phyloP scores from a whole-genome alignment of 2,329 filamentous ascomycete species.

The Fusarium sp. region DNA sequence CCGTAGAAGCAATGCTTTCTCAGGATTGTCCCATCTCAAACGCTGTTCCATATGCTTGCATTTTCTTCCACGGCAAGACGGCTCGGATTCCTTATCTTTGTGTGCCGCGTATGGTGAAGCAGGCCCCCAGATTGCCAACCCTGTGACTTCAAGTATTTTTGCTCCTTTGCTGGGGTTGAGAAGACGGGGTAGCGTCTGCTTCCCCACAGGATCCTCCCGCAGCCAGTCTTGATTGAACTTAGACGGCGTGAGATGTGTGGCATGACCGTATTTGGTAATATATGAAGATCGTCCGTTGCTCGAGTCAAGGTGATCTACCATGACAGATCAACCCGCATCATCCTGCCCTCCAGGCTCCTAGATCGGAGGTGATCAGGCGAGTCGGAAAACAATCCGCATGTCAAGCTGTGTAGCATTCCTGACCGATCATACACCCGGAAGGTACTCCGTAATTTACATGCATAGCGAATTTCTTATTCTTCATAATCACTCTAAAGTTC shows the following conservation, averaged over 20 bases:
- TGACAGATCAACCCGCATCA: constrained; percentile 26
- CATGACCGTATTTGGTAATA: constrained; percentile 22
- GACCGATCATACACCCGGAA: not conserved
- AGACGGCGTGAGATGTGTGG: constrained; percentile 14
- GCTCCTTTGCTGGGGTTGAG: constrained; percentile 34
- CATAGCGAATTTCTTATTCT: constrained; percentile 9
- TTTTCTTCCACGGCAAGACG: constrained; percentile 11
- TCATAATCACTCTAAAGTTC: not conserved
- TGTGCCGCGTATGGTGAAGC: constrained; percentile 2
- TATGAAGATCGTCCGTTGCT: constrained; percentile 31
- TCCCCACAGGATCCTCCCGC: constrained; percentile 44
- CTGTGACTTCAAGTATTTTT: constrained; percentile 42
- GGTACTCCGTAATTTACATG: constrained; percentile 16
- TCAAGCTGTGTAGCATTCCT: too few relatives aligned
- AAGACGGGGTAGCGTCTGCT: constrained; percentile 45
- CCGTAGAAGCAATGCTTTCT: constrained; percentile 17
- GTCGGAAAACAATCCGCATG: too few relatives aligned
- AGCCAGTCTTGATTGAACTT: constrained; percentile 25
- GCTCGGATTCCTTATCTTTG: constrained; percentile 41
- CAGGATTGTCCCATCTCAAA: not conserved
- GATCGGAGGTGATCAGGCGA: constrained; percentile 10
- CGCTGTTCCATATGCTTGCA: constrained; percentile 10
- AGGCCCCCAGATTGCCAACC: constrained; percentile 39
- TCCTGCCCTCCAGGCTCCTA: constrained; percentile 23
- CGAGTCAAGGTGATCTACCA: constrained; percentile 37